Percentiles rank a stretch among this genome's conserved stretches.
Conservation (phyloP, 345 rosid species). For the Lagerstroemia speciosa region DNA sequence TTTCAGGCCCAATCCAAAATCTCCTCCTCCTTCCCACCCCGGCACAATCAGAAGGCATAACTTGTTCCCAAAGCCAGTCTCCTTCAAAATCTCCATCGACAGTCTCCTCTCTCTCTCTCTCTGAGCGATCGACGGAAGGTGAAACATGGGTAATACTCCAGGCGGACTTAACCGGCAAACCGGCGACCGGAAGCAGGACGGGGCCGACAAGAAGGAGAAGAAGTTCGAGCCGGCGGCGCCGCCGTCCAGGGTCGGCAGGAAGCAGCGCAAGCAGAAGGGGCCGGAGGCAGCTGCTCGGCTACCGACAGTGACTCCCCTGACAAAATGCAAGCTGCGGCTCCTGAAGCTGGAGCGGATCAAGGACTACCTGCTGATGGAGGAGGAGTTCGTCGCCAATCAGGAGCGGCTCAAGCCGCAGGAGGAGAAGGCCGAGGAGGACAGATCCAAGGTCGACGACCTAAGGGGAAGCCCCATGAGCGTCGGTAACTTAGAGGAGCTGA, state of each 20-base stretch:
- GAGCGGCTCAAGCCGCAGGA: slow-evolving; percentile 30
- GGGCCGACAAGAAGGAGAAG: slow-evolving; percentile 82
- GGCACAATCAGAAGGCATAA: too few species aligned
- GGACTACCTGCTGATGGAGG: slow-evolving; percentile 37
- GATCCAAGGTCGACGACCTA: slow-evolving; percentile 84
- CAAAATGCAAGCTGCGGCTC: slow-evolving; percentile 31
- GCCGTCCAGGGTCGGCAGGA: slow-evolving; percentile 80
- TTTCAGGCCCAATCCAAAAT: too few species aligned
- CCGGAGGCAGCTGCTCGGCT: slow-evolving; percentile 45
- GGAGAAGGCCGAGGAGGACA: slow-evolving; percentile 27
- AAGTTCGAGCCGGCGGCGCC: slow-evolving; percentile 91
- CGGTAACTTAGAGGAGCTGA: slow-evolving; percentile 84
- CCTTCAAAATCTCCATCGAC: too few species aligned
- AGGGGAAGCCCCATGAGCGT: slow-evolving; percentile 97
- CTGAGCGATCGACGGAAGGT: too few species aligned
- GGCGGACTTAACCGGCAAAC: slow-evolving; percentile 66
- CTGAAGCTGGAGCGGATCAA: slow-evolving; percentile 32
- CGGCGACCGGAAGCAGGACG: slow-evolving; percentile 68
- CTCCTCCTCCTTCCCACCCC: too few species aligned
- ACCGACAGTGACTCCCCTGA: slow-evolving; percentile 27
- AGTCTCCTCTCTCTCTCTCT: too few species aligned
- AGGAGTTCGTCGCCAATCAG: slow-evolving; percentile 38
- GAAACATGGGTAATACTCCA: slow-evolving; percentile 73
- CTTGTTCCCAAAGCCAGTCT: too few species aligned
- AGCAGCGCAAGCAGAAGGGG: slow-evolving; percentile 29